Base-by-base conservation (phyloP, 768 basidiomycete species). In the Leccinum longicurvipes region DNA sequence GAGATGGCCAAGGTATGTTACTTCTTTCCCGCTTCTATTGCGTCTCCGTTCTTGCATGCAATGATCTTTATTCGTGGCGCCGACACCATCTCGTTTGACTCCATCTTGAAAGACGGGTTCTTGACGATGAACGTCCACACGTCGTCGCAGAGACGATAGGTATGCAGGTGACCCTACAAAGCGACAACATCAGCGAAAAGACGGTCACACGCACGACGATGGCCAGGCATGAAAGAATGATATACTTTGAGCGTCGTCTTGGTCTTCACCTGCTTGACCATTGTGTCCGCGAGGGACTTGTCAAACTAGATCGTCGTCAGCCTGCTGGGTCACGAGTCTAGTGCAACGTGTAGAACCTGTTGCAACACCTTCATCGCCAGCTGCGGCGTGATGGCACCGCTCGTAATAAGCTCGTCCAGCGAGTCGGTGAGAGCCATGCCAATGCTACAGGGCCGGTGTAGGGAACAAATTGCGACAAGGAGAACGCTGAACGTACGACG, bases 61-160 rank as follows among this genome's bases (percentile, higher is more conserved):
- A 99, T 94, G 57, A 99, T 98, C 79, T 98, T 97, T 73, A 97
- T 92, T 71, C 89, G 85, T 27, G 82, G 80, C 5, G 89, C 81
- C 39, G 71, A 75, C 55, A 93, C 84, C 69, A 84, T 76, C 67
- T 91, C 87, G 70, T 89, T 90, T 60, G 85, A 83, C 72, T 99
- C 97, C 88, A 98, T 93, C 75, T 98, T 98, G 76, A 99, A 96
- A 15, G 77, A 76, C 9, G 95, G 89, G 63, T 95, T 86, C 72
- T 93, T 91, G 50, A 98, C 90, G 59, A 96, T 91, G 73, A 98
- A 99, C 51, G 96, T 98, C 97, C 97, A 98, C 47, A 98, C 96
- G 67, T 95, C 94, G 74, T 96, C 93, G 71, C 91, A 93, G 4
- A 93, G 79, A 8, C 92, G 85, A 72, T 97, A 99, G 2, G 93